Conservation (phyloP, 2,329 filamentous ascomycete species). For the Fusarium luffae region DNA sequence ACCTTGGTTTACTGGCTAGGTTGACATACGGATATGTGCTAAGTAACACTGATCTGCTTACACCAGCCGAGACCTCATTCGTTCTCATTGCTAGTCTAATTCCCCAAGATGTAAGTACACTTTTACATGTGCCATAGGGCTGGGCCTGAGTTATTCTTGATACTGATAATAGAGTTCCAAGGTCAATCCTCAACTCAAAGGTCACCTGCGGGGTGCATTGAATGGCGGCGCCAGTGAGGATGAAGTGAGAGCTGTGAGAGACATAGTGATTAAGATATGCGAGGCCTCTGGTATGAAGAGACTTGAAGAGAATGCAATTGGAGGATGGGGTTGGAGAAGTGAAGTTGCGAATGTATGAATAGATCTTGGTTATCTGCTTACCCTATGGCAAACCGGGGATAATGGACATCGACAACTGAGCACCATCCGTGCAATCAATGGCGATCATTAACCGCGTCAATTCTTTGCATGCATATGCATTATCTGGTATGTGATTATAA, state of each 20-base stretch:
- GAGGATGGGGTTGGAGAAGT: constrained; percentile 45
- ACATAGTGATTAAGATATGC: constrained; percentile 42
- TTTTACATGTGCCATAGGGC: not conserved
- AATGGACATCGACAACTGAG: not conserved
- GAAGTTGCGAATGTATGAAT: constrained; percentile 42
- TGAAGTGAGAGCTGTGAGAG: constrained; percentile 43
- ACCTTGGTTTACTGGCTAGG: constrained; percentile 42
- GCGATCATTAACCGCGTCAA: no score
- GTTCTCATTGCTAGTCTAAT: constrained; percentile 45
- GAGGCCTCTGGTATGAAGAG: constrained; percentile 44
- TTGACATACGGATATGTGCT: constrained; percentile 44
- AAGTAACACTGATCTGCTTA: constrained; percentile 43
- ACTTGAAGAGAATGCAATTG: constrained; percentile 27
- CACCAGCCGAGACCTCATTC: constrained; percentile 41
- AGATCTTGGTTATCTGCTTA: not conserved
- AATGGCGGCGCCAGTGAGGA: constrained; percentile 44
- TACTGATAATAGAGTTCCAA: constrained; percentile 14
- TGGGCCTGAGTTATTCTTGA: not conserved
- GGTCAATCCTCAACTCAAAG: constrained; percentile 46
- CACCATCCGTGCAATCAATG: not conserved
- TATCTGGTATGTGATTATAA: not conserved
- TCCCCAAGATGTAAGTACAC: constrained; percentile 43
- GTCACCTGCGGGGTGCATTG: constrained; percentile 42
- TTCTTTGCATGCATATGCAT: not conserved
- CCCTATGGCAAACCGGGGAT: not conserved